phyloP scores from a whole-genome alignment of 2,329 filamentous ascomycete species.

The Ophiostoma novo-ulmi region DNA sequence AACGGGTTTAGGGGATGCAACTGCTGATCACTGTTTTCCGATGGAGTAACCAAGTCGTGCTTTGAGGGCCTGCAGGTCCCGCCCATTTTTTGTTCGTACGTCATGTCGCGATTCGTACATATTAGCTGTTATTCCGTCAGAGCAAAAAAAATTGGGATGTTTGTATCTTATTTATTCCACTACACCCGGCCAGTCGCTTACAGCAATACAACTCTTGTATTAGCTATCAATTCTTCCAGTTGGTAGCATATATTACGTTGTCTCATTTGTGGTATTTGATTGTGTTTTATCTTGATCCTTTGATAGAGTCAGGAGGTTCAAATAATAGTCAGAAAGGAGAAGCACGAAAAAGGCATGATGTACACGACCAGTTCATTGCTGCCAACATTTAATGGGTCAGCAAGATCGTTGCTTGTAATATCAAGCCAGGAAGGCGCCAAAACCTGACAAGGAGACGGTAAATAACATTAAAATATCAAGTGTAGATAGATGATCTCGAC shows the following conservation, averaged over 20 bases:
- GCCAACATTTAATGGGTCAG: not conserved
- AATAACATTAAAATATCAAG: not conserved
- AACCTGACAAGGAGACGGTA: not conserved
- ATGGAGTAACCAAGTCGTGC: not conserved
- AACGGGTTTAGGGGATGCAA: not conserved
- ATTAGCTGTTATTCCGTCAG: not conserved
- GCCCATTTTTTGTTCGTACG: not conserved
- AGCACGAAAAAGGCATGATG: not conserved
- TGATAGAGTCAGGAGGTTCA: not conserved
- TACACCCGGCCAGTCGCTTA: not conserved
- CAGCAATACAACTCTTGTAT: not conserved
- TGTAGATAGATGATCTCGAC: not conserved
- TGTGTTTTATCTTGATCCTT: not conserved
- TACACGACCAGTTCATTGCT: not conserved
- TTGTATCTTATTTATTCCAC: not conserved
- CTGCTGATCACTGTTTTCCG: not conserved
- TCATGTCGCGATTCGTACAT: not conserved
- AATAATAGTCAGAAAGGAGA: not conserved
- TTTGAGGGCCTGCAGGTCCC: not conserved
- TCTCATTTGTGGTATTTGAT: not conserved
- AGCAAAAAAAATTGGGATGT: not conserved
- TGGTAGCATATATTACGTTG: not conserved
- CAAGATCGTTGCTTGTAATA: not conserved
- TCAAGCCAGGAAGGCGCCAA: conserved; percentile 7
- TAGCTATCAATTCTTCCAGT: not conserved